Base-by-base conservation (phyloP, 805 yeast genomes). In the Myxozyma lipomycoides region DNA sequence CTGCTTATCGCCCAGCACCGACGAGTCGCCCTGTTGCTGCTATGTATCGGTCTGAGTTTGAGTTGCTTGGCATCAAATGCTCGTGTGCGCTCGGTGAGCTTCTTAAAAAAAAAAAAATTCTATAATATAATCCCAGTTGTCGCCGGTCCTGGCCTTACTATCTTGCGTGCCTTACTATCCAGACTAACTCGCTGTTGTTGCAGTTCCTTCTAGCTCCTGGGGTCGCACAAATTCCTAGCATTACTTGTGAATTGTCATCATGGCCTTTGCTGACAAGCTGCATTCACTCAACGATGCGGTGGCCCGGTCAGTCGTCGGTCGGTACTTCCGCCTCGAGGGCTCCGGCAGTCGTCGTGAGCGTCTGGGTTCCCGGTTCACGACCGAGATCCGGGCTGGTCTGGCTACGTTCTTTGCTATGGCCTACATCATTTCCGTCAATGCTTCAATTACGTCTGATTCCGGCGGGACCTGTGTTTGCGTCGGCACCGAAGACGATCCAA, bases 381-480 rank as follows among this genome's bases (percentile, higher is more conserved):
- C 58, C 40, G 61, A 58, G 42, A 49, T 58, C 51, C 55, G 61
- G 23, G 61, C 61, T 28, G 61, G 61, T 19, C 49, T 58, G 21
- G 56, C 61, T 3, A 58, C 61, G 17, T 58, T 58, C 48, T 56
- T 49, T 45, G 61, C 61, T 26, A 58, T 58, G 61, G 61, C 61
- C 32, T 58, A 58, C 52, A 58, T 58, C 42, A 50, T 58, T 45
- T 55, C 61, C 23, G 57, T 53, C 37, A 58, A 58, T 43, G 60
- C 61, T 19, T 43, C 56, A 26, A 56, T 58, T 28, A 34, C 56
- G 30, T 45, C 58, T 9, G 56, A 56, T 35, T 32, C 52, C 10
- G 61, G 61, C 15, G 61, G 61, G 32, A 56, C 61, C 24, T 58
- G 61, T 40, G 58, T 50, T 37, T 58, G 61, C 35, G 36, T 12